phyloP scores from a whole-genome alignment of 2,329 filamentous ascomycete species.

The Apiospora arundinis region DNA sequence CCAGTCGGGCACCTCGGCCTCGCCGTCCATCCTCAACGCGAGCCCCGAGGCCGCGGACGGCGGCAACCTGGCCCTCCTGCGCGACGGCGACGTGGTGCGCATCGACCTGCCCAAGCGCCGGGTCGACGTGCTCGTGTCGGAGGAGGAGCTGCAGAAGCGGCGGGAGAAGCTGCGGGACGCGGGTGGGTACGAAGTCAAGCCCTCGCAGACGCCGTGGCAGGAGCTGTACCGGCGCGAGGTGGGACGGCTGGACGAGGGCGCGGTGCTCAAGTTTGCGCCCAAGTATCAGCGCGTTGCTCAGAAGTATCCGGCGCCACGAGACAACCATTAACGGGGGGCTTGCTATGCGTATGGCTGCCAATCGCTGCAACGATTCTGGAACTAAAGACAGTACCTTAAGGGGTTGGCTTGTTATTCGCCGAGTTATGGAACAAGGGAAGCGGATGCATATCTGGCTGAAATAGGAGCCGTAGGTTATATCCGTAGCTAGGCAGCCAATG shows the following conservation, averaged over 20 bases:
- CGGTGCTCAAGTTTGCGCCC: not conserved
- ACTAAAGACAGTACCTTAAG: no score
- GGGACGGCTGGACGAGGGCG: not conserved
- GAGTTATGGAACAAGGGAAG: not conserved
- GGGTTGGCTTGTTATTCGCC: no score
- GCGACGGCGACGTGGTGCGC: slow-evolving; percentile 55
- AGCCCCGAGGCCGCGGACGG: slow-evolving; percentile 61
- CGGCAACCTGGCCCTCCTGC: slow-evolving; percentile 57
- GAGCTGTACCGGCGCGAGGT: slow-evolving; percentile 1
- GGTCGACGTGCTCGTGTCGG: slow-evolving; percentile 53
- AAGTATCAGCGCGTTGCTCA: slow-evolving; percentile 9
- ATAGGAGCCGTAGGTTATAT: no score
- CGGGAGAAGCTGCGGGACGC: slow-evolving; percentile 39
- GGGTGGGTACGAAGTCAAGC: not conserved
- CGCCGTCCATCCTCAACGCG: slow-evolving; percentile 61
- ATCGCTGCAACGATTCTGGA: no score
- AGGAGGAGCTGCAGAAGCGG: slow-evolving; percentile 48
- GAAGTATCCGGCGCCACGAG: not conserved
- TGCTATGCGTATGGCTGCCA: no score
- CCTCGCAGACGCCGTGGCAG: not conserved
- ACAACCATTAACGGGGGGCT: not conserved
- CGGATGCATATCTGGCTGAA: no score
- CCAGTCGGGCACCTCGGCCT: slow-evolving; percentile 61
- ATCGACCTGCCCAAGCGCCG: slow-evolving; percentile 56
- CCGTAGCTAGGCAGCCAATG: no score